Base-by-base conservation (phyloP, 305 asterid species). In the Vinca major region DNA sequence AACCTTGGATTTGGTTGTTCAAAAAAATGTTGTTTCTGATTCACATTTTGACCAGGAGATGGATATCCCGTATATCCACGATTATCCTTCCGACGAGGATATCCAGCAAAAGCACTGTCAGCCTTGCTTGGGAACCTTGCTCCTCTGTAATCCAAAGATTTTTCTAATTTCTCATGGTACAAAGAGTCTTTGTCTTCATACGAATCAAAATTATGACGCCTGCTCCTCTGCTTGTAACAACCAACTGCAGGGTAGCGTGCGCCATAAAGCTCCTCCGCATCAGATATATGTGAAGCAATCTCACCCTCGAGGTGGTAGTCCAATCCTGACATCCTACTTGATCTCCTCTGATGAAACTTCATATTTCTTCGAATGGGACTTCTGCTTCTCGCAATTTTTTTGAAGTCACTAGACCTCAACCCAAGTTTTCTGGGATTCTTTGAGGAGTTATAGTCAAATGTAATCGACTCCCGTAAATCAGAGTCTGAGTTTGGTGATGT, bases 341-440 rank as follows among this genome's bases (percentile, higher is more conserved):
- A 71, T 72, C 73, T 77, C 72, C 69, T 70, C 16, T 64, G 71
- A 16, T 64, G 69, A 47, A 60, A 78, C 61, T 37, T 65, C 50
- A 73, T 65, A 12, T 72, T 74, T 68, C 80, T 76, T 63, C 26
- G 49, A 21, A 62, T 19, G 60, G 68, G 70, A 68, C 43, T 72
- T 73, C 78, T 71, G 71, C 78, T 66, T 76, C 82, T 77, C 60
- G 67, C 55, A 48, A 43, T 14, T 78, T 71, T 68, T 78, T 72
- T 71, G 68, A 26, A 67, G 69, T 67, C 71, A 14, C 72, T 60
- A 26, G 77, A 70, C 73, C 60, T 71, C 68, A 63, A 57, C 54
- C 66, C 77, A 68, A 63, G 50, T 5, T 66, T 75, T 79, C 71
- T 71, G 57, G 67, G 77, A 71, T 65, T 71, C 39, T 70, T 57